Evolutionary conservation across 768 basidiomycete species (phyloP).

Genomic region (Psilocybe cyanescens): DNA sequence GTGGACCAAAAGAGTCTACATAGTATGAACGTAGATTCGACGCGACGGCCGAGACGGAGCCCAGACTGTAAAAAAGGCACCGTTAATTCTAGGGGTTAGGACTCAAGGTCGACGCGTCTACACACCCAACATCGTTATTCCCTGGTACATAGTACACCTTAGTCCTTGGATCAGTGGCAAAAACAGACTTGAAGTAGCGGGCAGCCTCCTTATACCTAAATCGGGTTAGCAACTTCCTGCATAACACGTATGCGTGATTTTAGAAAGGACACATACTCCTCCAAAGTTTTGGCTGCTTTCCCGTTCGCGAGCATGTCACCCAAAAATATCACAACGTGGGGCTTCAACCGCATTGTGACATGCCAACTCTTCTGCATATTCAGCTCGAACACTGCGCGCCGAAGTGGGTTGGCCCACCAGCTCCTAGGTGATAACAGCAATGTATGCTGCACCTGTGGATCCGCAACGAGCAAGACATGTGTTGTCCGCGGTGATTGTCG

Average conservation of each 20-base stretch:
- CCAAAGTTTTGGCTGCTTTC: slow-evolving; percentile 50
- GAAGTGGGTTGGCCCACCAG: slow-evolving; percentile 44
- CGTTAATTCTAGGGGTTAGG: not conserved
- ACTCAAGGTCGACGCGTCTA: not conserved
- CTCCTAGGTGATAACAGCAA: slow-evolving; percentile 38
- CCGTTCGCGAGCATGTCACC: slow-evolving; percentile 80
- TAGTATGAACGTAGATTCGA: slow-evolving; percentile 63
- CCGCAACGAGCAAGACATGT: slow-evolving; percentile 70
- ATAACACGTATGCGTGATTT: not conserved
- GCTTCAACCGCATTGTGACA: slow-evolving; percentile 56
- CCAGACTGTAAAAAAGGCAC: slow-evolving; percentile 45
- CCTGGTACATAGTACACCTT: slow-evolving; percentile 69
- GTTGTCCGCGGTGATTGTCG: slow-evolving; percentile 32
- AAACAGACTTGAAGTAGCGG: slow-evolving; percentile 65
- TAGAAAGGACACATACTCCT: slow-evolving; percentile 36
- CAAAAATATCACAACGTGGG: slow-evolving; percentile 72
- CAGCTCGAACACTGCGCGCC: slow-evolving; percentile 52
- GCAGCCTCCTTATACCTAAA: slow-evolving; percentile 65
- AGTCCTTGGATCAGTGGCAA: slow-evolving; percentile 43
- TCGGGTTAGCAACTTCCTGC: not conserved
- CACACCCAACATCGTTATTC: slow-evolving; percentile 81
- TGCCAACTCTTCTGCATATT: slow-evolving; percentile 77
- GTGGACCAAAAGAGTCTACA: slow-evolving; percentile 63
- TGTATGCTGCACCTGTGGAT: slow-evolving; percentile 62
- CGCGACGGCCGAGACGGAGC: slow-evolving; percentile 52